phyloP scores from a whole-genome alignment of 805 yeast species.

The Wickerhamiella siamensis region DNA sequence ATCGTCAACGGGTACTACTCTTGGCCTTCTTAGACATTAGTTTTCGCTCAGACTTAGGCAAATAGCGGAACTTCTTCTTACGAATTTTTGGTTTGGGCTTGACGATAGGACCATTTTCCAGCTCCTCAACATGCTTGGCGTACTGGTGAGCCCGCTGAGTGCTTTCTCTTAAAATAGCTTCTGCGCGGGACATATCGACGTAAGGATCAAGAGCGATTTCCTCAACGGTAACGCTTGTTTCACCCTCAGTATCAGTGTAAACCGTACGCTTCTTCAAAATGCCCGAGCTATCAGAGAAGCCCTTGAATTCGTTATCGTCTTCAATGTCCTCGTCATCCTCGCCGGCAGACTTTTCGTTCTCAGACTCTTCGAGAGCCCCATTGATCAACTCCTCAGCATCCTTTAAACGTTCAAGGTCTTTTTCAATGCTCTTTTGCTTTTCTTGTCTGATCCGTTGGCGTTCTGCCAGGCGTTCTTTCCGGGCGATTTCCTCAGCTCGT shows the following conservation, averaged over 20 bases:
- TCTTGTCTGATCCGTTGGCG: slow-evolving; percentile 60
- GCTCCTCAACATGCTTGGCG: slow-evolving; percentile 49
- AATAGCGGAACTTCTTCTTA: slow-evolving; percentile 77
- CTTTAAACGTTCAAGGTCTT: slow-evolving; percentile 45
- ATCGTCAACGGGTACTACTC: too few species aligned
- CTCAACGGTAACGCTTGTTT: slow-evolving; percentile 43
- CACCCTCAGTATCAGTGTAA: slow-evolving; percentile 29
- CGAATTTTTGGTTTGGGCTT: slow-evolving; percentile 17
- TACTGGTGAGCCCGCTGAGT: slow-evolving; percentile 70
- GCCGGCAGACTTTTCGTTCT: slow-evolving; percentile 17
- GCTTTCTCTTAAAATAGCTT: slow-evolving; percentile 57
- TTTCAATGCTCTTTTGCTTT: slow-evolving; percentile 48
- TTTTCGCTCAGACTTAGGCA: slow-evolving; percentile 67
- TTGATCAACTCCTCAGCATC: slow-evolving; percentile 30
- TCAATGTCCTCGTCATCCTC: slow-evolving; percentile 18
- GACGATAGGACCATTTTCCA: slow-evolving; percentile 24
- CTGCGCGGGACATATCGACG: slow-evolving; percentile 56
- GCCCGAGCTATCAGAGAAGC: slow-evolving; percentile 30
- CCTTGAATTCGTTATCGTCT: slow-evolving; percentile 29
- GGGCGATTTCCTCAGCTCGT: slow-evolving; percentile 60
- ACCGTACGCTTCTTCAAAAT: slow-evolving; percentile 29
- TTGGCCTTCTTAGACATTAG: slow-evolving; percentile 32
- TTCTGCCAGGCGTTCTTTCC: slow-evolving; percentile 59
- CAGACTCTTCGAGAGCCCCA: slow-evolving; percentile 16
- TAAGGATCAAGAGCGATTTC: slow-evolving; percentile 40